Evolutionary conservation across 192 early-diverging fungal genomes (phyloP), one percentile per base, ranked within the genome.

Genomic region (Linnemannia hyalina): DNA sequence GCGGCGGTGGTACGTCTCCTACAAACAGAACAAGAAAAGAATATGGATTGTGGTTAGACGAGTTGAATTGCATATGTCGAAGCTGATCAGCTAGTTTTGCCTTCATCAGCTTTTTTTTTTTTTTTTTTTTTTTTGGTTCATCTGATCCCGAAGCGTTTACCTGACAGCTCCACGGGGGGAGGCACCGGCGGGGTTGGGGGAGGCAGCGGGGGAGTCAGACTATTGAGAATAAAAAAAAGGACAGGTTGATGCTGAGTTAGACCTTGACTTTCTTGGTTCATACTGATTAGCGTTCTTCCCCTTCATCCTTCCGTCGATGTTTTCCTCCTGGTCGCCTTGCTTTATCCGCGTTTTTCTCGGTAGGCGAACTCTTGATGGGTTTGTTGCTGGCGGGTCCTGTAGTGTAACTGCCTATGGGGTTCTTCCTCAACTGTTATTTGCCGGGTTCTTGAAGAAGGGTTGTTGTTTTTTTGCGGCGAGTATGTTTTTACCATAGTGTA

Each of bases 1-100:
- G 85, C 70, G 68, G 71, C 80, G 44, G 91, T 89, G 23, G 90
- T 87, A 73, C 91, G 91, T 85, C 82, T 92, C 88, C 91, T 92
- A 82, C 23, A 22, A n/a, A 54, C 13, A 70, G 4, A 2, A 23
- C 9, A 71, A 71, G n/a, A 23, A 72, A 16, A 71, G 41, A 71
- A 71, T 1, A 44, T 46, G 9, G 6, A 40, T 11, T n/a, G n/a
- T 23, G 22, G 11, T 35, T n/a, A 29, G 20, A 42, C 6, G 23
- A 22, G 69, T 52, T 15, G 10, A 46, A 15, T 15, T 46, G 44
- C 10, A 15, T 46, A 1, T 15, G 11, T 46, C 44, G 44, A 52
- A 20, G 20, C 38, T 42, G 41, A 70, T 70, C 69, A 40, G 8
- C 7, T 8, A 6, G 13, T 70, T 42, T 11, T 41, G 44, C 11